phyloP scores from a whole-genome alignment of 148 eudicot genomes.

The Gaultheria prostrata region DNA sequence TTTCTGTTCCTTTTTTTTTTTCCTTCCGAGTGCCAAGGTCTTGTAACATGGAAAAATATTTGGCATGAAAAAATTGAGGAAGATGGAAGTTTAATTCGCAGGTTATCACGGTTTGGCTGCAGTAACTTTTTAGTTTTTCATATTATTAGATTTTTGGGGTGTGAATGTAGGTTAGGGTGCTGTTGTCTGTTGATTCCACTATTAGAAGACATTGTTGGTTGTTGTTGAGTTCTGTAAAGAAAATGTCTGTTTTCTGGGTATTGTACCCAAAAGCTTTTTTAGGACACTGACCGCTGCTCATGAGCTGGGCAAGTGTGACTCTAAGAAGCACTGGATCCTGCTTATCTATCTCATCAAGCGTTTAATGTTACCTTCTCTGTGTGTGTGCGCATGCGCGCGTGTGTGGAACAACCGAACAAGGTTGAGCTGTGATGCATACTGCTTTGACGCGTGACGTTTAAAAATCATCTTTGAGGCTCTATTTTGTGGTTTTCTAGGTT shows the following conservation, averaged over 20 bases:
- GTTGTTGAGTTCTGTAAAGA: background rate
- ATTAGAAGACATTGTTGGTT: background rate
- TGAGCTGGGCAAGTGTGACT: background rate
- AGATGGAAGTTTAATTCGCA: background rate
- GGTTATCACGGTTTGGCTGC: background rate
- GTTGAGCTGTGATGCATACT: slow-evolving; percentile 6
- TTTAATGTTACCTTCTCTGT: background rate
- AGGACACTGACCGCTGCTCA: background rate
- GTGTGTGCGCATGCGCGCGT: too few species aligned
- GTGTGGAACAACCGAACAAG: background rate
- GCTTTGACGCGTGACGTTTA: background rate
- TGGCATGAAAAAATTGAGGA: background rate
- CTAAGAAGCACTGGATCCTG: background rate
- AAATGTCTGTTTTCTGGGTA: background rate
- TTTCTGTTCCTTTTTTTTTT: background rate
- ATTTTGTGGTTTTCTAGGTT: background rate
- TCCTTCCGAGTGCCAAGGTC: background rate
- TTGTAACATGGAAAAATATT: background rate
- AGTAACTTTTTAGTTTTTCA: background rate
- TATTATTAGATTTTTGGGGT: background rate
- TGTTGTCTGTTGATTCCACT: background rate
- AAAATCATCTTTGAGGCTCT: background rate
- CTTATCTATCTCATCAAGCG: background rate
- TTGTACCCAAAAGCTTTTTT: background rate
- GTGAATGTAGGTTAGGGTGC: background rate